phyloP scores from a whole-genome alignment of 495 filamentous ascomycete species.

The Podospora comata region DNA sequence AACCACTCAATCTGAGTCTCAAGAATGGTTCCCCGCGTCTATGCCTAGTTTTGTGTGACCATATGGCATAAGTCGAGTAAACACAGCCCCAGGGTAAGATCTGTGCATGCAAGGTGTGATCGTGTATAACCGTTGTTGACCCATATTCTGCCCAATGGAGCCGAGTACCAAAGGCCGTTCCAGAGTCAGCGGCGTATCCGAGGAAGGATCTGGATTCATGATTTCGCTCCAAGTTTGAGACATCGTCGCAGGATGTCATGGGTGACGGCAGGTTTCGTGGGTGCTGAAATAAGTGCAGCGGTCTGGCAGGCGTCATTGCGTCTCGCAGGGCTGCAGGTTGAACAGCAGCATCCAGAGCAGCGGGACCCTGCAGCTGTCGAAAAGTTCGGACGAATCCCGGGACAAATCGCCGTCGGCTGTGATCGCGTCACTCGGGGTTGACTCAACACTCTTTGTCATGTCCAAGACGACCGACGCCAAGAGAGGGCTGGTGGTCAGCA shows the following conservation, averaged over 20 bases:
- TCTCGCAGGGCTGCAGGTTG: constrained; percentile 6
- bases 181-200: background rate
- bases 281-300: background rate
- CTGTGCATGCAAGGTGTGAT: background rate
- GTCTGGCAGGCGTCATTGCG: background rate
- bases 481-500: background rate
- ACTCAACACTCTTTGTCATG: background rate
- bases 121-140: background rate
- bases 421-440: background rate
- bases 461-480: background rate
- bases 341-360: constrained; percentile 2
- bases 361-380: constrained; percentile 3
- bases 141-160: background rate
- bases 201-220: background rate
- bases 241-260: background rate
- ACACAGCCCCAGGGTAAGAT: background rate
- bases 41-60: background rate
- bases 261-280: background rate
- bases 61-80: background rate
- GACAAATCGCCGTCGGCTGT: background rate
- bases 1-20: background rate
- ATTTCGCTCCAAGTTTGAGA: background rate
- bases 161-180: background rate
- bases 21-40: background rate
- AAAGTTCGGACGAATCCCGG: constrained; percentile 1